phyloP scores from a whole-genome alignment of 331 rosid species.

The Phaseolus coccineus region DNA sequence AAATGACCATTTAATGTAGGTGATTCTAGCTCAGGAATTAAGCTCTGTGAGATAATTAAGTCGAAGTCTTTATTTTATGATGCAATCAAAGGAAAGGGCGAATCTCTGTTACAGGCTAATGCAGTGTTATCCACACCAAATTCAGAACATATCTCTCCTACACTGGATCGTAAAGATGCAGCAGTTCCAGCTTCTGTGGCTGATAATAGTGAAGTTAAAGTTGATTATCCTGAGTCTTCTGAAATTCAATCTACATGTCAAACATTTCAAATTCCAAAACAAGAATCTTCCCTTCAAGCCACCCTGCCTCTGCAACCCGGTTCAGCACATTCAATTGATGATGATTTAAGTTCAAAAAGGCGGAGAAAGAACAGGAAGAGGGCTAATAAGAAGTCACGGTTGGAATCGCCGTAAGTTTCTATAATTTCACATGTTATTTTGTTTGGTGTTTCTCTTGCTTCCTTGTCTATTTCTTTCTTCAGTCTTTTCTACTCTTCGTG shows the following conservation, averaged over 20 bases:
- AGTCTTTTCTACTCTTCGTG: neutral
- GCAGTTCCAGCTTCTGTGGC: slow-evolving; percentile 1
- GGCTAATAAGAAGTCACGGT: slow-evolving; percentile 47
- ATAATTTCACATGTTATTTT: neutral
- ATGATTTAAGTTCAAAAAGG: slow-evolving; percentile 45
- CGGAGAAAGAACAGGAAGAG: slow-evolving; percentile 54
- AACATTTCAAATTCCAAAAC: slow-evolving; percentile 36
- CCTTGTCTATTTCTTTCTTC: neutral
- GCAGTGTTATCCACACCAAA: neutral
- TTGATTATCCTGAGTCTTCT: slow-evolving; percentile 25
- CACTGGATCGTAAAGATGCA: neutral
- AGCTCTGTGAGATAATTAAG: slow-evolving; percentile 44
- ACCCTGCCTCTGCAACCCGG: slow-evolving; percentile 42
- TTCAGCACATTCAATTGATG: slow-evolving; percentile 23
- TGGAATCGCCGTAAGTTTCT: slow-evolving; percentile 56
- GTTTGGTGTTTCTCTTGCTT: neutral
- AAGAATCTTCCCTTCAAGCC: slow-evolving; percentile 29
- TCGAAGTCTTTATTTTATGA: slow-evolving; percentile 50
- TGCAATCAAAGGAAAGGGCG: slow-evolving; percentile 33
- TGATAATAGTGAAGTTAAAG: slow-evolving; percentile 9
- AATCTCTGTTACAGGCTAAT: neutral
- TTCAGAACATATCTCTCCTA: slow-evolving; percentile 4
- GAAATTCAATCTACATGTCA: slow-evolving; percentile 36
- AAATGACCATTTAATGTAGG: slow-evolving; percentile 40
- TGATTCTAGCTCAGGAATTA: slow-evolving; percentile 39